Evolutionary conservation across 805 yeast species (phyloP).

Genomic region (Candida nanaspora): DNA sequence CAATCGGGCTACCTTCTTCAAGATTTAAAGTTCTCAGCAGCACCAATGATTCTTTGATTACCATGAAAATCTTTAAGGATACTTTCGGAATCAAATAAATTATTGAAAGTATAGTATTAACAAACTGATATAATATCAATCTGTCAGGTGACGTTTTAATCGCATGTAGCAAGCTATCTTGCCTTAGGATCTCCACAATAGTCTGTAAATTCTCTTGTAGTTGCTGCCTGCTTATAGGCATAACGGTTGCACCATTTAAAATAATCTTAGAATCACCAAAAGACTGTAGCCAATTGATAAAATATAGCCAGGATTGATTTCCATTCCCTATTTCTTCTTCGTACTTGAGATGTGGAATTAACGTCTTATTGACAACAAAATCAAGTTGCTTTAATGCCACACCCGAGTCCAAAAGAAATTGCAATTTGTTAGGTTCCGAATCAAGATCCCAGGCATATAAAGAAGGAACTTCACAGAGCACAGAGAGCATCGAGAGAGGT

Average conservation of each 20-base stretch:
- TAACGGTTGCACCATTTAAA: not conserved
- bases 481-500: conserved; percentile 14
- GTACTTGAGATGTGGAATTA: conserved; percentile 16
- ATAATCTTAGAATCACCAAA: conserved; percentile 9
- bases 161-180: conserved; percentile 11
- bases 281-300: conserved; percentile 14
- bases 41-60: conserved; percentile 20
- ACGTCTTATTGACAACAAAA: conserved; percentile 6
- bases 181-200: conserved; percentile 13
- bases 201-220: conserved; percentile 5
- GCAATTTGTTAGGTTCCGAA: conserved; percentile 13
- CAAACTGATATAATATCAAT: conserved; percentile 7
- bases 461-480: conserved; percentile 5
- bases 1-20: conserved; percentile 1
- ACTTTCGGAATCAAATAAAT: conserved; percentile 20
- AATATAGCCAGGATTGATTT: conserved; percentile 6
- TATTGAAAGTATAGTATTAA: conserved; percentile 11
- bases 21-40: conserved; percentile 9
- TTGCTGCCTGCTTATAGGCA: not conserved
- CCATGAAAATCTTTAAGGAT: conserved; percentile 15
- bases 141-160: conserved; percentile 2
- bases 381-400: conserved; percentile 2
- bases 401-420: conserved; percentile 9
- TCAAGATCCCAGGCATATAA: conserved; percentile 15
- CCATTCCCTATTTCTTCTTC: no score